These are phyloP conservation scores for Boletus coccyginus DNA, from an alignment of 768 basidiomycete genomes.

Conservation along the genomic window DNA sequence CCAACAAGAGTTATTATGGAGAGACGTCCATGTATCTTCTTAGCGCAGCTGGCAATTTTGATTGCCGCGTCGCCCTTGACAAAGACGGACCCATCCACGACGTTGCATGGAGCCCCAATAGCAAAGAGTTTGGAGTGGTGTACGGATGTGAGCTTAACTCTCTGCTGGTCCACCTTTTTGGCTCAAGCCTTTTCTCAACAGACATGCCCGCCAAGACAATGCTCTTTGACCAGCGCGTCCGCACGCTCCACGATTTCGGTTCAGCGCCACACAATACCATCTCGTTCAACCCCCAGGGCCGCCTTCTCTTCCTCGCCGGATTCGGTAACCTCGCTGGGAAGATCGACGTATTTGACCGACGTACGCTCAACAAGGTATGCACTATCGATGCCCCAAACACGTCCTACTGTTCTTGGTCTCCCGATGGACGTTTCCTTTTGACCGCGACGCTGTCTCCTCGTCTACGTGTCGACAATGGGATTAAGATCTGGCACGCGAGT, in stretches of 20 bases:
- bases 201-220: slow-evolving; percentile 95
- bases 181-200: slow-evolving; percentile 28
- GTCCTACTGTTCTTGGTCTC: slow-evolving; percentile 92
- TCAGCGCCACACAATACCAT: slow-evolving; percentile 88
- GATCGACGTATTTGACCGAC: slow-evolving; percentile 88
- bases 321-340: slow-evolving; percentile 97
- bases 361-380: slow-evolving; percentile 75
- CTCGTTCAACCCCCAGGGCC: slow-evolving; percentile 91
- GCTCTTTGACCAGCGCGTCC: slow-evolving; percentile 89
- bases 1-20: slow-evolving; percentile 97
- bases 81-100: slow-evolving; percentile 99
- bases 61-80: slow-evolving; percentile 83
- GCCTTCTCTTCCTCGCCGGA: slow-evolving; percentile 85
- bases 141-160: slow-evolving; percentile 79
- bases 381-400: slow-evolving; percentile 90
- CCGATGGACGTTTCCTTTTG: slow-evolving; percentile 88
- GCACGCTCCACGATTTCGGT: slow-evolving; percentile 88
- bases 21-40: slow-evolving; percentile 95
- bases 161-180: not conserved
- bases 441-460: slow-evolving; percentile 96
- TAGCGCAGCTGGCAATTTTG: slow-evolving; percentile 89
- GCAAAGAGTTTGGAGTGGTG: slow-evolving; percentile 94
- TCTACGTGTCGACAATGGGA: slow-evolving; percentile 93
- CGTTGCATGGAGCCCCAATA: slow-evolving; percentile 93
- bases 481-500: slow-evolving; percentile 93